Conservation (phyloP, 2,329 filamentous ascomycete species). For the Juglanconis sp. region DNA sequence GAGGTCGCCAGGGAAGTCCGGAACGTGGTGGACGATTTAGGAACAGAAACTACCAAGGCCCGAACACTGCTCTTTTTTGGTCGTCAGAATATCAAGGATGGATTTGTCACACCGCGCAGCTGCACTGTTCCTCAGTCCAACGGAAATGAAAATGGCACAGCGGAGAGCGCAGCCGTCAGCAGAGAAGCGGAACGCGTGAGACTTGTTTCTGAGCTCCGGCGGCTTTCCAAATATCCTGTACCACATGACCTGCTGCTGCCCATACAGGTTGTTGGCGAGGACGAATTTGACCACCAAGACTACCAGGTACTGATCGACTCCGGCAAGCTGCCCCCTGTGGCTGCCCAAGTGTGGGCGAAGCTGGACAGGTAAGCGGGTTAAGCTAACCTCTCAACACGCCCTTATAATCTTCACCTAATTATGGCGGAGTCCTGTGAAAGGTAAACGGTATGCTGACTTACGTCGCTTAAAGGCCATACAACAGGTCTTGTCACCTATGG, state of each 20-base stretch:
- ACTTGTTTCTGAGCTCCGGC: slow-evolving; percentile 29
- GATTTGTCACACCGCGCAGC: slow-evolving; percentile 16
- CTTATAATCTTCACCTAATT: not conserved
- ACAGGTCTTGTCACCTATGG: slow-evolving; percentile 67
- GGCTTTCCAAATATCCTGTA: slow-evolving; percentile 36
- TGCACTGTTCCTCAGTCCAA: not conserved
- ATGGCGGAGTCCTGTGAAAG: not conserved
- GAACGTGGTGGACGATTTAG: slow-evolving; percentile 62
- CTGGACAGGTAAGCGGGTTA: slow-evolving; percentile 24
- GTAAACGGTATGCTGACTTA: not conserved
- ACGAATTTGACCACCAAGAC: slow-evolving; percentile 33
- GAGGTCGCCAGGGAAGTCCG: slow-evolving; percentile 65
- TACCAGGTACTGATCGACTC: slow-evolving; percentile 35
- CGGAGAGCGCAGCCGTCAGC: not conserved
- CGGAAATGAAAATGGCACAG: not conserved
- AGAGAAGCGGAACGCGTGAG: slow-evolving; percentile 13
- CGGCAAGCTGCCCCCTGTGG: slow-evolving; percentile 51
- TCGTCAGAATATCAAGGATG: slow-evolving; percentile 2
- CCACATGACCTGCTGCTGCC: slow-evolving; percentile 48
- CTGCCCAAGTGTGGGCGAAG: slow-evolving; percentile 23
- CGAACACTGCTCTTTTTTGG: slow-evolving; percentile 57
- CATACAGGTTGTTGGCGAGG: slow-evolving; percentile 51
- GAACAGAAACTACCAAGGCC: slow-evolving; percentile 56
- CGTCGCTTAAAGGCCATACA: slow-evolving; percentile 34
- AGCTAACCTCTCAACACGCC: not conserved